Evolutionary conservation across 164 flowering plant genomes (phyloP).

Genomic region (Umbilicus rupestris): DNA sequence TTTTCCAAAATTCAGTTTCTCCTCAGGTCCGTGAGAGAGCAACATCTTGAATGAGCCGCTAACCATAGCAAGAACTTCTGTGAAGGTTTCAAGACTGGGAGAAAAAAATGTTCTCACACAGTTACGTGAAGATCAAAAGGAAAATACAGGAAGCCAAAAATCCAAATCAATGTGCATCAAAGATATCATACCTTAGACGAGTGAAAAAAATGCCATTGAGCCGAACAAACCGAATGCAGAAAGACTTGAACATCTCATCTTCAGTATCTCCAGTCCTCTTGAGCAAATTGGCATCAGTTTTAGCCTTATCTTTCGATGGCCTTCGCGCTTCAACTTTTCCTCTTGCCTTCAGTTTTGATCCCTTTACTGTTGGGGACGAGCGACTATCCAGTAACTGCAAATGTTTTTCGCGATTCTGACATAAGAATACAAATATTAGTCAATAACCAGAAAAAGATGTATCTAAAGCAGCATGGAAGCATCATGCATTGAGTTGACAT

Average conservation of each 20-base stretch:
- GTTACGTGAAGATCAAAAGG: neutral
- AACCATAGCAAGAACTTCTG: conserved; percentile 55
- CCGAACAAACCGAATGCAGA: conserved; percentile 72
- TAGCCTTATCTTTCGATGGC: conserved; percentile 35
- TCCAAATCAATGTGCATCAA: neutral
- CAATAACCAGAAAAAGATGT: neutral
- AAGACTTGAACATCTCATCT: conserved; percentile 39
- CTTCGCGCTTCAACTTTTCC: conserved; percentile 48
- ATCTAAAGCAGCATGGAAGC: neutral
- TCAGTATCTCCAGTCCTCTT: conserved; percentile 11
- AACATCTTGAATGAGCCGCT: conserved; percentile 46
- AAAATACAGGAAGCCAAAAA: neutral
- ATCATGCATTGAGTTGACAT: neutral
- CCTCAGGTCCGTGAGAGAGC: conserved; percentile 68
- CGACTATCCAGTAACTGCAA: conserved; percentile 34
- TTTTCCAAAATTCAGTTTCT: conserved; percentile 57
- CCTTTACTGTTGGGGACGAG: conserved; percentile 29
- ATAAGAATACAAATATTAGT: neutral
- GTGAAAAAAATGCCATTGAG: conserved; percentile 93
- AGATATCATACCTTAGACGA: conserved; percentile 62
- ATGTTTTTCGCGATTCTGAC: conserved; percentile 77
- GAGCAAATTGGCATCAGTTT: conserved; percentile 28
- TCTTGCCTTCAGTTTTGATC: conserved; percentile 38
- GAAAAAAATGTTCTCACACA: neutral
- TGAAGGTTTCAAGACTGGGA: conserved; percentile 76